Conservation (phyloP, 2,329 filamentous ascomycete genomes). For the Epicoccum nigrum region DNA sequence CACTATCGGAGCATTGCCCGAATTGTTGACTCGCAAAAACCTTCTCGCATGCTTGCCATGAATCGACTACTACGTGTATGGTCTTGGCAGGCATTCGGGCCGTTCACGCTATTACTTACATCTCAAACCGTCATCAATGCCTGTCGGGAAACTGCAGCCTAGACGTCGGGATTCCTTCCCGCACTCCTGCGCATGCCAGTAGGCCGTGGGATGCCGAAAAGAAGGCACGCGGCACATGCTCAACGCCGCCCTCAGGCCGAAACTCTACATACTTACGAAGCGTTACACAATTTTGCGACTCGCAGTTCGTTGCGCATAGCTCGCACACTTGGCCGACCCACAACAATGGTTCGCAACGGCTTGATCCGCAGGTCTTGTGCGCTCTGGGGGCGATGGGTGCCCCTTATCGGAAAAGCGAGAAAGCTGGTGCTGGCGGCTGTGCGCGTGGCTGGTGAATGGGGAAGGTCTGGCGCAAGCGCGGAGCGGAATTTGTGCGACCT, state of each 20-base stretch:
- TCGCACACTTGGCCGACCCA: background rate
- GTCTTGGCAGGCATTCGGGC: too few relatives aligned
- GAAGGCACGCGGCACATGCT: background rate
- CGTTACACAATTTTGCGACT: background rate
- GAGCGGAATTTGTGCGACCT: too few relatives aligned
- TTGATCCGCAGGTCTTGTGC: background rate
- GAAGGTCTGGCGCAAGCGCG: slow-evolving; percentile 3
- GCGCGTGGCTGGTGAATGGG: background rate
- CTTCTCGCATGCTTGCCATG: too few relatives aligned
- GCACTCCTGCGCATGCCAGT: background rate
- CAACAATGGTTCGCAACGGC: slow-evolving; percentile 1
- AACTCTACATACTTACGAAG: too few relatives aligned
- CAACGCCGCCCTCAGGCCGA: background rate
- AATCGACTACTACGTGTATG: too few relatives aligned
- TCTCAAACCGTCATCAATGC: too few relatives aligned
- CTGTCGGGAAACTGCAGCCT: too few relatives aligned
- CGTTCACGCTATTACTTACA: too few relatives aligned
- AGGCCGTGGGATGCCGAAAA: background rate
- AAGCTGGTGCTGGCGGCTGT: background rate
- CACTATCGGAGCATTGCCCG: too few relatives aligned
- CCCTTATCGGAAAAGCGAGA: background rate
- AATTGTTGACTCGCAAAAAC: too few relatives aligned
- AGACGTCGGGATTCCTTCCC: too few relatives aligned
- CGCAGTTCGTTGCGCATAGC: background rate
- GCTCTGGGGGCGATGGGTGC: background rate